Conservation (phyloP, 169 alveolate genomes). For the Perkinsus marinus region DNA sequence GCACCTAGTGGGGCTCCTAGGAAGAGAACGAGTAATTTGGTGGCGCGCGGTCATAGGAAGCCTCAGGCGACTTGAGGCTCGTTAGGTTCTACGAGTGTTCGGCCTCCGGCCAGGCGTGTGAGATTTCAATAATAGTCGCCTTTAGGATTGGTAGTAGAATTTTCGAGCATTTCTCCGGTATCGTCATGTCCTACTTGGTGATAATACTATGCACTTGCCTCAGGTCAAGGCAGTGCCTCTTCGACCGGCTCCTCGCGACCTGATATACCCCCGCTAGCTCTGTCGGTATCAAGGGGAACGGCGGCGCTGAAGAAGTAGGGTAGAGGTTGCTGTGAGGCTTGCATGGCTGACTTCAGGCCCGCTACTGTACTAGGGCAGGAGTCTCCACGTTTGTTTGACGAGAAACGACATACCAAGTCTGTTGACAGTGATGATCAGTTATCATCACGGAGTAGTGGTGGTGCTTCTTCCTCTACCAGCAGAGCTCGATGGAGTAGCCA, state of each 20-base stretch:
- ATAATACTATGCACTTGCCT: not conserved
- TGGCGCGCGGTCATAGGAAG: not conserved
- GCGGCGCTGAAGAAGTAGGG: not conserved
- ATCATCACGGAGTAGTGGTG: not conserved
- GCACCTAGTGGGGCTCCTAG: not conserved
- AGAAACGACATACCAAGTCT: not conserved
- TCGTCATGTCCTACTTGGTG: not conserved
- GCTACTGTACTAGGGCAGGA: not conserved
- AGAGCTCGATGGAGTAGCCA: not conserved
- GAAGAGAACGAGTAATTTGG: not conserved
- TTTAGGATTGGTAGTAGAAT: not conserved
- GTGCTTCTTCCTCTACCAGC: too few species aligned
- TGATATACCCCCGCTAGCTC: not conserved
- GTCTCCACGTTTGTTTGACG: not conserved
- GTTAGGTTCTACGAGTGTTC: not conserved
- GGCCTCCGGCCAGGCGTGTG: not conserved
- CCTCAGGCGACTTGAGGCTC: not conserved
- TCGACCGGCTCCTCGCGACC: not conserved
- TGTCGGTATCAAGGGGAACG: not conserved
- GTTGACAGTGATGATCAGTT: not conserved
- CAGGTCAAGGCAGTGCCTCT: not conserved
- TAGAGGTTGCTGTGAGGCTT: not conserved
- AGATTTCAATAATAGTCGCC: not conserved
- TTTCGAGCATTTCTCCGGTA: not conserved
- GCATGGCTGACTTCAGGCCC: not conserved